Base-by-base conservation (phyloP, 208 protist species). In the Vickermania spadyakhi region DNA sequence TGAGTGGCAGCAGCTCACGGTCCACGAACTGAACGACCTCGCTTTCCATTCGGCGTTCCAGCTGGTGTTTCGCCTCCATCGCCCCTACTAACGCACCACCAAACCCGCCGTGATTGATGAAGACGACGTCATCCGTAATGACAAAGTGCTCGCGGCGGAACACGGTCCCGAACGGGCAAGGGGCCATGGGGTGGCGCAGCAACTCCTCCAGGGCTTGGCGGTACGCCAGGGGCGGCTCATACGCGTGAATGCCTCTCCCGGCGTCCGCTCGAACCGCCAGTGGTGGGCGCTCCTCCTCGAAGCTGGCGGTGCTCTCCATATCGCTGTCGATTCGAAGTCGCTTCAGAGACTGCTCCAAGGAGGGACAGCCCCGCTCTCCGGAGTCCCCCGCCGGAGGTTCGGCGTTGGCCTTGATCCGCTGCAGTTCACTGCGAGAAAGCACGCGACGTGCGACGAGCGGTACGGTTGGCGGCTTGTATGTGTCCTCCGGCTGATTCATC, bases 91-190 rank as follows among this genome's bases (percentile, higher is more conserved):
- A 64, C 0, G 81, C 62, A 51, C 89, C 81, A 56, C 91, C 91
- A 75, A 97, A 97, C 14, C 88, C 91, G n/a, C 91, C 91, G 63
- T 97, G 91, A 64, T 97, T 97, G 55, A 97, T 81, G 68, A 96
- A 94, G 23, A 79, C 71, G 68, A 90, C 81, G 26, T 84, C 68
- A 0, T 59, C 54, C 5, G 79, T 81, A 22, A 97, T 79, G 3
- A 60, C 65, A 45, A 96, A 96, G 66, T 93, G 70, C 52, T 75
- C 60, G 2, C 65, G 59, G 11, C 76, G 69, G 53, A 94, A 86
- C 0, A 31, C 51, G 1, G 25, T 21, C 5, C 90, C 90, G 30
- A 94, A 79, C 14, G 31, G 31, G 50, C 70, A 70, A 2, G 0
- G 31, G 18, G 0, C 23, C n/a, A 13, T 4, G 11, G 55, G 55